Base-by-base conservation (phyloP, 345 rosid genomes). In the Salix exigua region DNA sequence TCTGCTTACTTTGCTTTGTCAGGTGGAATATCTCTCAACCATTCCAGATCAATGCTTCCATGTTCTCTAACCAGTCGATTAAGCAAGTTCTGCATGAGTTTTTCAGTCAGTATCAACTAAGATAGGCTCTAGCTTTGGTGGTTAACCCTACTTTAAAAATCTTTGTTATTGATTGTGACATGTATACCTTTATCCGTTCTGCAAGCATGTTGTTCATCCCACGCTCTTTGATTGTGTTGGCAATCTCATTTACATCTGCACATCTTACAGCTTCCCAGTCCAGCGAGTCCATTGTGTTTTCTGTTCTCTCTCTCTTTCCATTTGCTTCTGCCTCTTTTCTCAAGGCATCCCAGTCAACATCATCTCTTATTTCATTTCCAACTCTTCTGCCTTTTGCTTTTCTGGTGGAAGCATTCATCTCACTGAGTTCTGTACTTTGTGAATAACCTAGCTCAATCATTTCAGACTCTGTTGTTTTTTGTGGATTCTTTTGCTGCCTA, bases 301-400 rank as follows among this genome's bases (percentile, higher is more conserved):
- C 70, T 65, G 79, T 48, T 74, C 75, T 70, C 58, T 74, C 78
- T 38, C 71, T 77, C 63, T 35, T 17, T 2, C 76, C 84, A 77
- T 65, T 74, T 74, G 72, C 72, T 53, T 53, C 75, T 70, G 65
- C 76, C 38, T 78, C 63, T 66, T 44, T 74, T 66, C 75, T 82
- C 23, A 82, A 71, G 30, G 75, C 73, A 40, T 77, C 81, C 84
- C 84, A 81, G 68, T 81, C 68, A 25, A 71, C 55, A 19, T 77
- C n/a, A 63, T 33, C 76, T 77, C 50, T 74, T 60, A 83, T 86
- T 77, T 85, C 90, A 73, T 84, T 86, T 10, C 88, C 84, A 7
- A 82, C 81, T 73, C 86, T 85, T 73, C 83, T 88, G 65, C 87
- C 83, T 81, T 87, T 86, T 50, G 89, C 71, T 58, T 87, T 85